Conservation (phyloP, 2,329 filamentous ascomycete genomes). For the Fusarium buharicum region DNA sequence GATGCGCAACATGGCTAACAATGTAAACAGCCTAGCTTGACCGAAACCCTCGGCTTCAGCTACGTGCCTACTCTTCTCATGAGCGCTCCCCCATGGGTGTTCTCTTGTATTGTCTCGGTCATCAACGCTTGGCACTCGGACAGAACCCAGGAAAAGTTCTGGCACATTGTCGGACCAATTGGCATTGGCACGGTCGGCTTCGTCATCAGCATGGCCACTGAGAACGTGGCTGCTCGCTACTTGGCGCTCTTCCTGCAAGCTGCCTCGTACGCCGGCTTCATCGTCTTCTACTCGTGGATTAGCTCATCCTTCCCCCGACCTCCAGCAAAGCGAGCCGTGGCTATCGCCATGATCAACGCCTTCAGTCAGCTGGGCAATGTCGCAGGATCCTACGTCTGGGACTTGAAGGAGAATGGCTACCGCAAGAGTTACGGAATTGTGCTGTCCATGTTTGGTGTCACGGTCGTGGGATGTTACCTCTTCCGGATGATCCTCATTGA, state of each 20-base stretch:
- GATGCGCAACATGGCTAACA: background rate
- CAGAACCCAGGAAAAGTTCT: slow-evolving; percentile 66
- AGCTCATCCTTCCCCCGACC: slow-evolving; percentile 67
- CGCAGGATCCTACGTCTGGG: slow-evolving; percentile 72
- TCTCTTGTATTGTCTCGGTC: slow-evolving; percentile 67
- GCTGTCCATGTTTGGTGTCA: slow-evolving; percentile 70
- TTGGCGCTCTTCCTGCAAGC: slow-evolving; percentile 69
- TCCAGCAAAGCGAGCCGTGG: slow-evolving; percentile 69
- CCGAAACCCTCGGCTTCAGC: slow-evolving; percentile 62
- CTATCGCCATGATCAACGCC: slow-evolving; percentile 69
- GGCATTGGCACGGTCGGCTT: slow-evolving; percentile 65
- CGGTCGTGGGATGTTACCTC: slow-evolving; percentile 62
- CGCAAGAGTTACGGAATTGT: slow-evolving; percentile 73
- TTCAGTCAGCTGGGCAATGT: slow-evolving; percentile 68
- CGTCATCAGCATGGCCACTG: slow-evolving; percentile 68
- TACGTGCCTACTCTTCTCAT: slow-evolving; percentile 65
- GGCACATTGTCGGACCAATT: slow-evolving; percentile 66
- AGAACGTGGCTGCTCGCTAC: slow-evolving; percentile 67
- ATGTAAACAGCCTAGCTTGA: slow-evolving; percentile 55
- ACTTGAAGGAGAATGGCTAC: slow-evolving; percentile 67
- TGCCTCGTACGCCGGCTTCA: slow-evolving; percentile 66
- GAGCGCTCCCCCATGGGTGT: slow-evolving; percentile 68
- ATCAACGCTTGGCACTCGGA: slow-evolving; percentile 67
- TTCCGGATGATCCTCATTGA: slow-evolving; percentile 59
- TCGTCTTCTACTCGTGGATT: slow-evolving; percentile 69